Evolutionary conservation across 2,329 filamentous ascomycete genomes (phyloP).

Genomic region (Escovopsis sp.): DNA sequence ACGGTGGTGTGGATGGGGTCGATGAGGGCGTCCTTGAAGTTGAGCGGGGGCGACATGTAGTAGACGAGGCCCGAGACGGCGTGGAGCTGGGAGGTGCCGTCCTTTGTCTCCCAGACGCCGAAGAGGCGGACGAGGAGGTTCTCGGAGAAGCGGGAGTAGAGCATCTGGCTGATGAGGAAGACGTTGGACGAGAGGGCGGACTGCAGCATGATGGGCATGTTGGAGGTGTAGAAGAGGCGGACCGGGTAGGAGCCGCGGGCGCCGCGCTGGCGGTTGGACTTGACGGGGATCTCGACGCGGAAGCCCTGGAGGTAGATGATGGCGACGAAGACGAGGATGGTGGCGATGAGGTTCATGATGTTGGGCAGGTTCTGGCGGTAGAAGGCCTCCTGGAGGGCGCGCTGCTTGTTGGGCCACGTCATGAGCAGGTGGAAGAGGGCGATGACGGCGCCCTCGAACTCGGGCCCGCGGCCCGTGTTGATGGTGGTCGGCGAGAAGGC

Average conservation of each 20-base stretch:
- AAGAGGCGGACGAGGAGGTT: conserved; percentile 96
- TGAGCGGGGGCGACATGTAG: conserved; percentile 98
- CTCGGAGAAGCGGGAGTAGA: conserved; percentile 97
- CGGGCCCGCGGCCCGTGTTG: conserved; percentile 96
- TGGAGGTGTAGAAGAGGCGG: conserved; percentile 98
- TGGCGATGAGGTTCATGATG: conserved; percentile 96
- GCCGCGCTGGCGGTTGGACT: conserved; percentile 96
- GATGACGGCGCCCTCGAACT: conserved; percentile 97
- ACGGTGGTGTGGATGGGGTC: conserved; percentile 94
- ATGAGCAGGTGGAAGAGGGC: conserved; percentile 94
- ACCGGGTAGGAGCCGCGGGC: conserved; percentile 96
- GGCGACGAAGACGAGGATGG: conserved; percentile 81
- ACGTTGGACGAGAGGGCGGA: conserved; percentile 97
- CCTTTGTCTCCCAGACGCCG: conserved; percentile 95
- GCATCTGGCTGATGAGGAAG: conserved; percentile 98
- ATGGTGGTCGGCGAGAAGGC: conserved; percentile 98
- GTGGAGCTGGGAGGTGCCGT: conserved; percentile 89
- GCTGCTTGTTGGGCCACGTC: conserved; percentile 99
- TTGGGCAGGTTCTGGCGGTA: conserved; percentile 99
- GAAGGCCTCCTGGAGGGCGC: conserved; percentile 95
- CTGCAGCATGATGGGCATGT: conserved; percentile 99
- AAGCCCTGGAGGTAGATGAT: conserved; percentile 99
- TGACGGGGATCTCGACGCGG: conserved; percentile 99
- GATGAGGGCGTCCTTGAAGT: conserved; percentile 91
- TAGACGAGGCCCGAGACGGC: conserved; percentile 90